Base-by-base conservation (phyloP, 768 basidiomycete genomes). In the Mrakia hoshinonis region DNA sequence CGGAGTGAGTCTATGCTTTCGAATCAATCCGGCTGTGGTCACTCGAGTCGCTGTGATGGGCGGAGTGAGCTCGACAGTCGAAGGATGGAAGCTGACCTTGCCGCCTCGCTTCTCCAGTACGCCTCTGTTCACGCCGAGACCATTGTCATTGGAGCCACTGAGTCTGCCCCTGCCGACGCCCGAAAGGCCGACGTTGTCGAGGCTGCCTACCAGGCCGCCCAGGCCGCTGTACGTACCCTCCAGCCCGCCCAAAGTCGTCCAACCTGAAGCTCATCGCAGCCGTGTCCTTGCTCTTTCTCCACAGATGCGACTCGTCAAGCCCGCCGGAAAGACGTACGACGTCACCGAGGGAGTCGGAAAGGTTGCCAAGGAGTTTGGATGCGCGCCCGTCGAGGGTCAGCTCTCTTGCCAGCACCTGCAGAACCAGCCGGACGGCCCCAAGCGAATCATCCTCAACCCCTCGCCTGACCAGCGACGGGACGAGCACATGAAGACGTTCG, bases 381-480 rank as follows among this genome's bases (percentile, higher is more conserved):
- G 92, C 84, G 91, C 92, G 78, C 90, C 93, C 51, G 92, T 99
- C 47, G 96, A 99, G 84, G 93, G 92, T 87, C 74, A 52, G 83
- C 79, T 67, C 61, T 66, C 70, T 51, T 67, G 63, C 64, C 89
- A 94, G 79, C 92, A 95, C 79, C 84, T 87, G n/a, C 89, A 92
- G 78, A 91, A 93, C 76, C 87, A 92, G 73, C 92, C 95, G 75
- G 93, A 96, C 80, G 93, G 93, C 68, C 95, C 94, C 84, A 97
- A 96, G 83, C 85, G 92, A 36, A 87, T 97, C 78, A 91, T 97
- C 75, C 81, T 93, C 73, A 94, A 94, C 82, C 93, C 93, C 34
- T 86, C 84, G 48, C 89, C 93, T 47, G 64, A 66, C 12, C 92
- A 94, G 80, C 91, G 86, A 80, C 84, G 87, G 75, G 93, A 94